Base-by-base conservation (phyloP, 495 filamentous ascomycete genomes). In the Rostrohypoxylon terebratum region DNA sequence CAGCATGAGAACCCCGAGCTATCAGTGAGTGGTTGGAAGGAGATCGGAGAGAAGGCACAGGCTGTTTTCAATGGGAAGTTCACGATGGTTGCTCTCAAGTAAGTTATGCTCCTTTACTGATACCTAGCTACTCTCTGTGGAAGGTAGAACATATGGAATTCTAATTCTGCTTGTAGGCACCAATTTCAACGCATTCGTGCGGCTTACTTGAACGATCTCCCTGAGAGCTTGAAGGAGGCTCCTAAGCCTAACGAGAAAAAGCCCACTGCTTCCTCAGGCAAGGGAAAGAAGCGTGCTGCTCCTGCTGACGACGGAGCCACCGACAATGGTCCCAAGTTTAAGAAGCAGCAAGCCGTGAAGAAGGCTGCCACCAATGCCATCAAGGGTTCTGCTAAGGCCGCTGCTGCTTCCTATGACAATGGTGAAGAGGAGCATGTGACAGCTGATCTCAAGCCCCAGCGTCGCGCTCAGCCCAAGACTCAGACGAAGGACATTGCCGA, bases 11-110 rank as follows among this genome's bases (percentile, higher is more conserved):
- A 71, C 28, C 18, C 6, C 14, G n/a, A 65, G 0, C 44, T 71
- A 0, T 7, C n/a, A 2, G 63, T 72, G n/a, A 62, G 18, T 9
- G 69, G 63, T 3, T 72, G 69, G 69, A 72, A 72, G 16, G 1
- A 20, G 2, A 67, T 72, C 28, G 25, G 10, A 4, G 64, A 67
- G 2, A 67, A 51, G 23, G 59, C 53, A 4, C n/a, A 68, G 18
- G 2, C 1, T 0, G 25, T 55, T 1, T 72, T 68, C 18, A 10
- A 2, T 4, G n/a, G 14, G 10, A 68, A 63, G n/a, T 67, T 59
- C 16, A 8, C 40, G 4, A 1, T 11, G 3, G 0, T 16, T 0
- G 69, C 63, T 3, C 14, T 59, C 6, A 68, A 64, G 69, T 72
- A 68, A 68, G 69, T 61, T 51, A 4, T 13, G 18, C 18, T n/a